These are phyloP conservation scores for Breviolum minutum DNA, from an alignment of 73 alveolate species.

Conservation along the genomic window DNA sequence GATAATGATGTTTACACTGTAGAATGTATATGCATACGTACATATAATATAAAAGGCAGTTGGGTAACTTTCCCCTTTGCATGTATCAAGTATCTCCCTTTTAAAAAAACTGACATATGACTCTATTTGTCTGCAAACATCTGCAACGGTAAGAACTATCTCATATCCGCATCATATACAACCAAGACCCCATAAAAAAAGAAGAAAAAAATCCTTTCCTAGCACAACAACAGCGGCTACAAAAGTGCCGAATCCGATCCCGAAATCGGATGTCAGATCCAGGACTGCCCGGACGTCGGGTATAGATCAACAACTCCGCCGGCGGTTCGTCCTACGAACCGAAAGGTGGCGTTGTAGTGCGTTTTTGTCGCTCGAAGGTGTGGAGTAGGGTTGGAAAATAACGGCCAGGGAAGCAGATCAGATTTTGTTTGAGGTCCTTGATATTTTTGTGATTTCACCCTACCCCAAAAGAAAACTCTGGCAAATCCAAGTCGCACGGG, in stretches of 20 bases:
- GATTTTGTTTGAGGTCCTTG: too few species aligned
- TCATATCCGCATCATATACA: background rate
- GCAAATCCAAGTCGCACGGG: too few species aligned
- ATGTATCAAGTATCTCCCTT: too few species aligned
- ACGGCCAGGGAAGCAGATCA: background rate
- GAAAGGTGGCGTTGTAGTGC: background rate
- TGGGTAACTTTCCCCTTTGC: too few species aligned
- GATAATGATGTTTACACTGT: too few species aligned
- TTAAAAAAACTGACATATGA: too few species aligned
- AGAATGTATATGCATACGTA: too few species aligned
- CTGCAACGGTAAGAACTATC: background rate
- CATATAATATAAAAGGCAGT: too few species aligned
- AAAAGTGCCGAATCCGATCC: background rate
- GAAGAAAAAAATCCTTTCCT: background rate
- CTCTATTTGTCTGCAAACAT: background rate
- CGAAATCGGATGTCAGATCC: too few species aligned
- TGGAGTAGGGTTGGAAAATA: background rate
- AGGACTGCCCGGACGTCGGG: background rate
- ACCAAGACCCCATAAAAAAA: background rate
- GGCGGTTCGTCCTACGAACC: constrained; percentile 1
- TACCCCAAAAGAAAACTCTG: too few species aligned
- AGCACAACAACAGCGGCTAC: background rate
- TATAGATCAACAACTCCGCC: constrained; percentile 31
- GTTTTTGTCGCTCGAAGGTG: too few species aligned
- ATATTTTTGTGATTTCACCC: too few species aligned